A percentile compares a stretch with the other conserved stretches of the same genome.
These are phyloP conservation scores for Suillus hirtellus DNA, from an alignment of 768 basidiomycete genomes.

Conservation along the genomic window DNA sequence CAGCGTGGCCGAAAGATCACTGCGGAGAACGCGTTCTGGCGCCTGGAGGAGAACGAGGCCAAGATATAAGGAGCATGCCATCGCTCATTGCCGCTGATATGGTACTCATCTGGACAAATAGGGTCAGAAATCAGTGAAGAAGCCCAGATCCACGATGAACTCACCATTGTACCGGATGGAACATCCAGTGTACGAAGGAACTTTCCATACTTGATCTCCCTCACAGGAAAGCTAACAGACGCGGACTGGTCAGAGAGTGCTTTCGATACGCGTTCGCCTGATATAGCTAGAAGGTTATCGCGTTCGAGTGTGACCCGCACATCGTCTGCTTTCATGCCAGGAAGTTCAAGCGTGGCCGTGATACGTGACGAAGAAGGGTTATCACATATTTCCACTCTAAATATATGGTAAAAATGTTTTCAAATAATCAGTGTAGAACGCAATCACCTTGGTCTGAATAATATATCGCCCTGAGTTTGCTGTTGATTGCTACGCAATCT, in stretches of 20 bases:
- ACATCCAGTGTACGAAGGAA: conserved; percentile 38
- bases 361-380: conserved; percentile 33
- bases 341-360: conserved; percentile 40
- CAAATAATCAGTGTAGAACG: neutral
- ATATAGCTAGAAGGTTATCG: conserved; percentile 32
- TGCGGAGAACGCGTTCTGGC: conserved; percentile 14
- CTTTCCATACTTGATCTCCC: conserved; percentile 42
- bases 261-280: conserved; percentile 32
- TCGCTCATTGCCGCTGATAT: conserved; percentile 41
- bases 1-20: conserved; percentile 6
- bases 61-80: conserved; percentile 40
- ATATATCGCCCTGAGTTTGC: conserved; percentile 27
- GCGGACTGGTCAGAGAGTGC: conserved; percentile 20
- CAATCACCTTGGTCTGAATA: conserved; percentile 34
- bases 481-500: conserved; percentile 21
- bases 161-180: conserved; percentile 39
- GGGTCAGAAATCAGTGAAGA: conserved; percentile 4
- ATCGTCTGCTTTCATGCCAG: conserved; percentile 39
- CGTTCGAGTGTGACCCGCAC: conserved; percentile 35
- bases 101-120: conserved; percentile 31
- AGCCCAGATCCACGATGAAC: conserved; percentile 12
- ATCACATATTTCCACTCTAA: conserved; percentile 42
- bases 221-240: conserved; percentile 28
- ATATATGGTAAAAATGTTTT: conserved; percentile 17
- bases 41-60: conserved; percentile 34